phyloP scores from a whole-genome alignment of 2,329 filamentous ascomycete genomes.

The Paraconiothyrium brasiliense region DNA sequence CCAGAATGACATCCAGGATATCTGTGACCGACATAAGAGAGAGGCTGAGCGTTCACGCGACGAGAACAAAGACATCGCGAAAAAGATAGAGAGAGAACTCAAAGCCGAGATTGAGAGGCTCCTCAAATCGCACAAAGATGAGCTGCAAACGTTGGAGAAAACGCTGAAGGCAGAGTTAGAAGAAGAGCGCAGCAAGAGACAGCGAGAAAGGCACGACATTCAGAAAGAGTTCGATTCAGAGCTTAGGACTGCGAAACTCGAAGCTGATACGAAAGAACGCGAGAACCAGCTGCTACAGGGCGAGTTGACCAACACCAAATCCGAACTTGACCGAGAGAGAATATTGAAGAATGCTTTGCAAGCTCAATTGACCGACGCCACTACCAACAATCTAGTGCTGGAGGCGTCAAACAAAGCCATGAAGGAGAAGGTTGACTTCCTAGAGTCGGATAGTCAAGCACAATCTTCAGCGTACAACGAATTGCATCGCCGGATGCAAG shows the following conservation, averaged over 20 bases:
- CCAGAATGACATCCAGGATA: slow-evolving; percentile 65
- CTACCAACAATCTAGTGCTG: slow-evolving; percentile 61
- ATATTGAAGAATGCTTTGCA: slow-evolving; percentile 67
- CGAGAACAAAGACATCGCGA: slow-evolving; percentile 58
- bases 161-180: slow-evolving; percentile 73
- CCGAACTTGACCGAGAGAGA: slow-evolving; percentile 66
- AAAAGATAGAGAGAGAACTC: slow-evolving; percentile 54
- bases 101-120: slow-evolving; percentile 67
- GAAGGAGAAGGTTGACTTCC: slow-evolving; percentile 83
- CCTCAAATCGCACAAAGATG: slow-evolving; percentile 71
- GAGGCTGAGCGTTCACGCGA: slow-evolving; percentile 65
- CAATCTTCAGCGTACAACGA: slow-evolving; percentile 86
- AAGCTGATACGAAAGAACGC: slow-evolving; percentile 63
- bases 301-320: slow-evolving; percentile 60
- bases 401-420: slow-evolving; percentile 80
- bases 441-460: slow-evolving; percentile 88
- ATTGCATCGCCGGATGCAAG: slow-evolving; percentile 81
- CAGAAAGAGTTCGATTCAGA: slow-evolving; percentile 61
- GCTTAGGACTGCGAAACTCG: slow-evolving; percentile 58
- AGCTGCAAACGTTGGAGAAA: slow-evolving; percentile 71
- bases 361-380: slow-evolving; percentile 58
- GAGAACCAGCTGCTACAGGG: slow-evolving; percentile 60
- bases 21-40: slow-evolving; percentile 63
- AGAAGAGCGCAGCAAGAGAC: slow-evolving; percentile 66
- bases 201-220: slow-evolving; percentile 71